Percentiles rank a stretch among this genome's conserved stretches.
These are phyloP conservation scores for Scheffersomyces stambukii DNA, from an alignment of 1,139 yeast genomes.

Conservation along the genomic window DNA sequence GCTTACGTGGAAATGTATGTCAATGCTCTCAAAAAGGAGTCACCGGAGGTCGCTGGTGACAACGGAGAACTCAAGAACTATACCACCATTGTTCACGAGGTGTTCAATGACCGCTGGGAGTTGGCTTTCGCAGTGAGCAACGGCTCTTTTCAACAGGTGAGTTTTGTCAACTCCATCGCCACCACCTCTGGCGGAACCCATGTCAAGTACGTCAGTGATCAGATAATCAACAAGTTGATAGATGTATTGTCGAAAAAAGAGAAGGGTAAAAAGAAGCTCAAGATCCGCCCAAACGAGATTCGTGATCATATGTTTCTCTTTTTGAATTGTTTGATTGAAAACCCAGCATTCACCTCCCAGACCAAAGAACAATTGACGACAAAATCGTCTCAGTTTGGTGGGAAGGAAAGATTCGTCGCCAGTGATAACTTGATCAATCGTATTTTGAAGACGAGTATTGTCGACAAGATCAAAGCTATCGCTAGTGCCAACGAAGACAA, in stretches of 20 bases:
- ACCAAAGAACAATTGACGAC: conserved; percentile 96
- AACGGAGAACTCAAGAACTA: conserved; percentile 26
- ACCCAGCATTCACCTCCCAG: conserved; percentile 97
- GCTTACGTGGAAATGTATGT: conserved; percentile 87
- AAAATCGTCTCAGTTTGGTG: conserved; percentile 83
- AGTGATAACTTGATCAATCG: conserved; percentile 74
- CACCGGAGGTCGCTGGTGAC: conserved; percentile 24
- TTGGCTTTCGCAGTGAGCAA: conserved; percentile 93
- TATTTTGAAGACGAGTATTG: conserved; percentile 70
- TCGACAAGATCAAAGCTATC: conserved; percentile 77
- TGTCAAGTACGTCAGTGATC: conserved; percentile 81
- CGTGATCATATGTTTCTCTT: conserved; percentile 87
- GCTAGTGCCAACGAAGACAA: conserved; percentile 86
- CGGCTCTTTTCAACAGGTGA: conserved; percentile 84
- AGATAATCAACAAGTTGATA: conserved; percentile 62
- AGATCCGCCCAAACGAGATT: conserved; percentile 84
- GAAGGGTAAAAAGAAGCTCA: conserved; percentile 66
- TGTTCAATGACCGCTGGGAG: conserved; percentile 80
- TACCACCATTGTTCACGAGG: conserved; percentile 72
- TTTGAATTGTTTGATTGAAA: conserved; percentile 87
- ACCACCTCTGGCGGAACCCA: conserved; percentile 98
- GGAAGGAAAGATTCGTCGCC: conserved; percentile 64
- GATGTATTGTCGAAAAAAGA: conserved; percentile 71
- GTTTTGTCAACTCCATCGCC: conserved; percentile 96
- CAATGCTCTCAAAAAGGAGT: conserved; percentile 51